A percentile compares a stretch with the other conserved stretches of the same genome.
phyloP scores from a whole-genome alignment of 768 basidiomycete genomes.

The Lactifluus pinguis region DNA sequence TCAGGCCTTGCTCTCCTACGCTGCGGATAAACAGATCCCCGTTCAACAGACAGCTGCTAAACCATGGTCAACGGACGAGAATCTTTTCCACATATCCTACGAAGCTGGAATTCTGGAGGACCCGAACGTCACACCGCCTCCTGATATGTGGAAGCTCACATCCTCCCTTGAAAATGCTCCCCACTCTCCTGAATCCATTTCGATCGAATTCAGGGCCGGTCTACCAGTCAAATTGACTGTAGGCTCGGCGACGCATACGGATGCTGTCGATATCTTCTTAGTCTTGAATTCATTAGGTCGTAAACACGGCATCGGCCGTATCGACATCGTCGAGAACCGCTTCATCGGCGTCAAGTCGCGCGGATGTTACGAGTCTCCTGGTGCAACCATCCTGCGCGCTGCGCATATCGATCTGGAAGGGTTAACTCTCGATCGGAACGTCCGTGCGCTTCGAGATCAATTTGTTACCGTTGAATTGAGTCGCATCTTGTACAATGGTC shows the following conservation, averaged over 20 bases:
- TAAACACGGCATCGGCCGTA: slow-evolving; percentile 91
- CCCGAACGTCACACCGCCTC: slow-evolving; percentile 87
- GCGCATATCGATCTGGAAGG: slow-evolving; percentile 98
- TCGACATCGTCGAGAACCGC: slow-evolving; percentile 99
- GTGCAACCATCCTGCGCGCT: slow-evolving; percentile 88
- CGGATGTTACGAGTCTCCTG: slow-evolving; percentile 99
- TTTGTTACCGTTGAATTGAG: slow-evolving; percentile 89
- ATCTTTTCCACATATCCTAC: slow-evolving; percentile 99
- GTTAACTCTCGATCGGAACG: slow-evolving; percentile 94
- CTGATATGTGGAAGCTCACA: slow-evolving; percentile 99
- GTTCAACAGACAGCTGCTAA: slow-evolving; percentile 93
- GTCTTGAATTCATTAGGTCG: slow-evolving; percentile 85
- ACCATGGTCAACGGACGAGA: slow-evolving; percentile 99
- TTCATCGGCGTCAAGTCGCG: slow-evolving; percentile 99
- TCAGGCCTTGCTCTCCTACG: slow-evolving; percentile 85
- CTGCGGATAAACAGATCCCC: slow-evolving; percentile 80
- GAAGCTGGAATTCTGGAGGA: slow-evolving; percentile 99
- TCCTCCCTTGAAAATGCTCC: slow-evolving; percentile 77
- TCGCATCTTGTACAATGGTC: slow-evolving; percentile 93
- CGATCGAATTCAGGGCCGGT: slow-evolving; percentile 80
- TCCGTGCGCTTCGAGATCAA: slow-evolving; percentile 88
- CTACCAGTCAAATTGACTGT: slow-evolving; percentile 75
- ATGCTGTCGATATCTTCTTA: slow-evolving; percentile 89
- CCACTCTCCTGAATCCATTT: slow-evolving; percentile 61
- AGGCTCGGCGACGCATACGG: slow-evolving; percentile 61